These are phyloP conservation scores for Candida dajiaensis DNA, from an alignment of 805 yeast species.

Conservation along the genomic window DNA sequence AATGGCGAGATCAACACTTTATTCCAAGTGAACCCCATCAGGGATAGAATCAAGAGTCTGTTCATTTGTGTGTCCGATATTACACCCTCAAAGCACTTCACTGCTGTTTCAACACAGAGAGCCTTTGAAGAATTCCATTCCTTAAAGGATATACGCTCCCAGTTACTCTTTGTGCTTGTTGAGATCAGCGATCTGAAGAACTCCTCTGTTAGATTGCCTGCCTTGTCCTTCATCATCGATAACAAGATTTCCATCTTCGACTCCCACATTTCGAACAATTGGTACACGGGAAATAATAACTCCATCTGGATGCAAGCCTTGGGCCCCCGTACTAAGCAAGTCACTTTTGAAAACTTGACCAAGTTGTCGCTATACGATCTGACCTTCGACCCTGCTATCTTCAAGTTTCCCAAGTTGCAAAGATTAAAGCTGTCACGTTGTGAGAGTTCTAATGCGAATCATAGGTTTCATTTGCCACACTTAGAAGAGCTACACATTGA, in stretches of 20 bases:
- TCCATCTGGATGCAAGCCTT: conserved; percentile 6
- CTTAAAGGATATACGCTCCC: background rate
- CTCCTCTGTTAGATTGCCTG: background rate
- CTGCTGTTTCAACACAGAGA: background rate
- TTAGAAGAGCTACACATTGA: conserved; percentile 3
- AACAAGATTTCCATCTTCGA: conserved; percentile 11
- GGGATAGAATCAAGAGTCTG: background rate
- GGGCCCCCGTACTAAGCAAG: conserved; percentile 1
- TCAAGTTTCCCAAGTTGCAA: conserved; percentile 8
- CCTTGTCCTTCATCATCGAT: background rate
- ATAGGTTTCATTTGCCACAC: conserved; percentile 5
- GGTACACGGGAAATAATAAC: conserved; percentile 1
- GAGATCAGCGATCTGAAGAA: conserved; percentile 11
- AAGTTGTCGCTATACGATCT: conserved; percentile 5
- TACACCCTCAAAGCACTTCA: background rate
- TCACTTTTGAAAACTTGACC: conserved; percentile 8
- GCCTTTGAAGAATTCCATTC: background rate
- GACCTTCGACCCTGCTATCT: conserved; percentile 4
- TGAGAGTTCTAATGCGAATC: background rate
- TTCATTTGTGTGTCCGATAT: conserved; percentile 2
- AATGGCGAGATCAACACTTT: background rate
- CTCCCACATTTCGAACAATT: conserved; percentile 2
- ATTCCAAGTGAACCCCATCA: background rate
- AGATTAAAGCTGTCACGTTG: conserved; percentile 6
- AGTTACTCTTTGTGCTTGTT: conserved; percentile 3